Percentiles rank a stretch among this genome's conserved stretches.
Evolutionary conservation across 495 filamentous ascomycete genomes (phyloP).

Genomic region (Achaetomiella virescens): DNA sequence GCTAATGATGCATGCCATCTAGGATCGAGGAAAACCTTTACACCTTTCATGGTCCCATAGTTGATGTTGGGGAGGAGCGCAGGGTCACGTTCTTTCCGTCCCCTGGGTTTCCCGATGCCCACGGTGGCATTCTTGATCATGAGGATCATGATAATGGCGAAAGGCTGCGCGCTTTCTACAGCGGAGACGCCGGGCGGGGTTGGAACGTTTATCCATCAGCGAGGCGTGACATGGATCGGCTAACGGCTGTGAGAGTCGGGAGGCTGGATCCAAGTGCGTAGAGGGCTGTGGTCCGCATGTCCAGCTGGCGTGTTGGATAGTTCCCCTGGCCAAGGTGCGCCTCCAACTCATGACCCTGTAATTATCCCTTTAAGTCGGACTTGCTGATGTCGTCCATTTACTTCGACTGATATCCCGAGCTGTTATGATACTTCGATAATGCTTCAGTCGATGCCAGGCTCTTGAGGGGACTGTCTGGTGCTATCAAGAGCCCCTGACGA

Average conservation of each 20-base stretch:
- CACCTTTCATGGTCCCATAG: constrained; percentile 4
- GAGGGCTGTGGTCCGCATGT: too few relatives aligned
- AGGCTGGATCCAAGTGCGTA: constrained; percentile 1
- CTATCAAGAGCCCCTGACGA: too few relatives aligned
- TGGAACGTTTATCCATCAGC: neutral
- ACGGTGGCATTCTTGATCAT: constrained; percentile 22
- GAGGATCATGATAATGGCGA: neutral
- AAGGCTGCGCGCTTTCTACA: constrained; percentile 7
- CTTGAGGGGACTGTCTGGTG: too few relatives aligned
- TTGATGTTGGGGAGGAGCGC: neutral
- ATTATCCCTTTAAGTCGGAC: too few relatives aligned
- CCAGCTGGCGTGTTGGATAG: too few relatives aligned
- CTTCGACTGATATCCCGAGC: too few relatives aligned
- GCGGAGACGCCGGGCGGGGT: constrained; percentile 12
- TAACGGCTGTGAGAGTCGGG: neutral
- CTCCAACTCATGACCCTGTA: too few relatives aligned
- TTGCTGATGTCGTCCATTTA: too few relatives aligned
- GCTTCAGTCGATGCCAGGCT: too few relatives aligned
- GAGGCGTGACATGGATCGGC: neutral
- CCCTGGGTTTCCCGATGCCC: neutral
- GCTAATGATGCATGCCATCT: too few relatives aligned
- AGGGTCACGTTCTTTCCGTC: neutral
- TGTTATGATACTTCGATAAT: too few relatives aligned
- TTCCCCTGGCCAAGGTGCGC: too few relatives aligned
- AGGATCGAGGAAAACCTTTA: constrained; percentile 20